A percentile compares a stretch with the other conserved stretches of the same genome.
phyloP scores from a whole-genome alignment of 208 protist genomes.

The Porcisia deanei region DNA sequence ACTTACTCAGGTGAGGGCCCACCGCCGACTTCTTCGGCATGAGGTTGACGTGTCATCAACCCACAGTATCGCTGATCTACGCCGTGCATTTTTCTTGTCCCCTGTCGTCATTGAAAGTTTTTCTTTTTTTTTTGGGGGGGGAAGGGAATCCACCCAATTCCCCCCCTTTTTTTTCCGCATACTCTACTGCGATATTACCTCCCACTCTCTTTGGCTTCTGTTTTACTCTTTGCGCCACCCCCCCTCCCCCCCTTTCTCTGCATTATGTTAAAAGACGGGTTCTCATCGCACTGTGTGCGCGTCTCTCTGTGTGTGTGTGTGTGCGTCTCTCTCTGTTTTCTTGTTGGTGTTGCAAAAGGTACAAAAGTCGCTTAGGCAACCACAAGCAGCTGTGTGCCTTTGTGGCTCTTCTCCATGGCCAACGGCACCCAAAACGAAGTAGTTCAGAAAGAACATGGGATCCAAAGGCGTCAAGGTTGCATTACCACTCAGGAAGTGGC shows the following conservation, averaged over 20 bases:
- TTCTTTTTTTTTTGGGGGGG: background rate
- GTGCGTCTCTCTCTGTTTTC: background rate
- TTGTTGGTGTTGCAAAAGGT: background rate
- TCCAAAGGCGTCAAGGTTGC: no score
- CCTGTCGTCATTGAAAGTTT: no score
- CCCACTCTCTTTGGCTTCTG: background rate
- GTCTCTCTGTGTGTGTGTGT: background rate
- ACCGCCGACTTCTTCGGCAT: background rate
- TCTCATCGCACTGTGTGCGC: background rate
- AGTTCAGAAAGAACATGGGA: background rate
- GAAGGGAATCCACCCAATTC: background rate
- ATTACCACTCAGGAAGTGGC: background rate
- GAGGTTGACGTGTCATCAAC: no score
- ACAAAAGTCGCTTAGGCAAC: background rate
- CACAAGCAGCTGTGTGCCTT: background rate
- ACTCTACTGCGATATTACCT: background rate
- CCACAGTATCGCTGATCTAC: background rate
- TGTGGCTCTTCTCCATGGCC: background rate
- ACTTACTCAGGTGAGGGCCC: background rate
- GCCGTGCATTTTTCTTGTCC: background rate
- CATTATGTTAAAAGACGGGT: background rate
- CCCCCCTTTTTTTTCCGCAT: background rate
- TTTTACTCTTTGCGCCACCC: background rate
- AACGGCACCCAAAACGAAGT: background rate
- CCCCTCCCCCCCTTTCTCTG: background rate